Evolutionary conservation across 1,139 yeast species (phyloP).

Genomic region (Taphrina flavorubra): DNA sequence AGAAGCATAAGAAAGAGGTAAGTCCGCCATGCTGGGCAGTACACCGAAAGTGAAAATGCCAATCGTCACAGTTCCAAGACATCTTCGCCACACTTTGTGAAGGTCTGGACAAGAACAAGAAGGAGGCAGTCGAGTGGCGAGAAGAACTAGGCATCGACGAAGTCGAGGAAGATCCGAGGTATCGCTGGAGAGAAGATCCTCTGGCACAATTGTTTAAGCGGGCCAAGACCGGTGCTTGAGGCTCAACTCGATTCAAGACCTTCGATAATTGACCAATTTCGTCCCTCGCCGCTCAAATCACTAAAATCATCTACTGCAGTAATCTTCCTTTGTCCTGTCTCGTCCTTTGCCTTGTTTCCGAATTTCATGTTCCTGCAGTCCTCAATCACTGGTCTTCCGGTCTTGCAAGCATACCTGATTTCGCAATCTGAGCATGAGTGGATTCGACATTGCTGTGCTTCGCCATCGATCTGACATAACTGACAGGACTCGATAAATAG

Average conservation of each 20-base stretch:
- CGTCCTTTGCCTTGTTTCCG: constrained; percentile 1
- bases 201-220: neutral
- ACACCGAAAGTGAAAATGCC: neutral
- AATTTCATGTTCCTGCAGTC: constrained; percentile 22
- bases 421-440: constrained; percentile 13
- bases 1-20: constrained; percentile 22
- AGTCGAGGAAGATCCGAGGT: constrained; percentile 29
- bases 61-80: constrained; percentile 19
- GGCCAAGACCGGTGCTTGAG: constrained; percentile 4
- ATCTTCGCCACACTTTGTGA: constrained; percentile 23
- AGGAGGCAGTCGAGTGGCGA: constrained; percentile 23
- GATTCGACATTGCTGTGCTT: constrained; percentile 33
- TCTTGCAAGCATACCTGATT: constrained; percentile 18
- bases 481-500: constrained; percentile 23
- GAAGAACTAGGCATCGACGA: constrained; percentile 39
- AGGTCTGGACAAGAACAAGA: constrained; percentile 21
- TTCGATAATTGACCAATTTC: constrained; percentile 28
- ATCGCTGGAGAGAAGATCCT: constrained; percentile 20
- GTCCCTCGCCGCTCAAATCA: constrained; percentile 26
- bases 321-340: neutral
- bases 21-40: no score
- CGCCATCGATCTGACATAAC: constrained; percentile 1
- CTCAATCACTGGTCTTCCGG: constrained; percentile 39
- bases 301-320: constrained; percentile 37
- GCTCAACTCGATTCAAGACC: neutral